A percentile compares a stretch with the other conserved stretches of the same genome.
Conservation (phyloP, 176 grass and related monocot species). For the Rhynchospora breviuscula region DNA sequence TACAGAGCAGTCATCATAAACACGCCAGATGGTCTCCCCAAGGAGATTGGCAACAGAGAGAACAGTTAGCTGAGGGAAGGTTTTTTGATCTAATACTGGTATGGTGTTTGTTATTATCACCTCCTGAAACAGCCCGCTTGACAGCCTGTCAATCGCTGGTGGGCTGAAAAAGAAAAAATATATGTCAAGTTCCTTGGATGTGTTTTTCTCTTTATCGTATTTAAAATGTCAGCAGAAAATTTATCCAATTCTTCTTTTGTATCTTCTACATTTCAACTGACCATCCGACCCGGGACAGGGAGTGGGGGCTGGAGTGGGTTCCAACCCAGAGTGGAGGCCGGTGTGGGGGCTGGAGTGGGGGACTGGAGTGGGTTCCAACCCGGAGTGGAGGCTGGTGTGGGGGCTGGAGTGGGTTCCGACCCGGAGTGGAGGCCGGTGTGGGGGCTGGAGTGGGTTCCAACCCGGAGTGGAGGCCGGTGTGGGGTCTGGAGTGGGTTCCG, state of each 20-base stretch:
- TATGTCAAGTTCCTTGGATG: not conserved
- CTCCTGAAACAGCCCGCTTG: slow-evolving; percentile 96
- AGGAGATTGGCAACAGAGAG: slow-evolving; percentile 95
- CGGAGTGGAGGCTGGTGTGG: too few relatives aligned
- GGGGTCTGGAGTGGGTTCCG: too few relatives aligned
- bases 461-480: too few relatives aligned
- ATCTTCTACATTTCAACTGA: not conserved
- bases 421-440: too few relatives aligned
- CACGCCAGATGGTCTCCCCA: slow-evolving; percentile 97
- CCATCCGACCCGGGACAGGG: not conserved
- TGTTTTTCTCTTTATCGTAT: not conserved
- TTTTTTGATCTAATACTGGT: slow-evolving; percentile 65
- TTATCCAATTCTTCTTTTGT: not conserved
- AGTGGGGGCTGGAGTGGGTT: too few relatives aligned
- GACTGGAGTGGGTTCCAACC: too few relatives aligned
- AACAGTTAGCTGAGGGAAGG: slow-evolving; percentile 85
- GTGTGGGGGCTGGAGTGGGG: too few relatives aligned
- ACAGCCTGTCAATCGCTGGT: slow-evolving; percentile 87
- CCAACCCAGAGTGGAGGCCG: too few relatives aligned
- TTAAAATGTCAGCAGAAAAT: not conserved
- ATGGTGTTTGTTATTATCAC: slow-evolving; percentile 97
- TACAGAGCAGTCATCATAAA: slow-evolving; percentile 92
- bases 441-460: too few relatives aligned
- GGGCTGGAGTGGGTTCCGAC: too few relatives aligned
- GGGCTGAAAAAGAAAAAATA: slow-evolving; percentile 36